Evolutionary conservation across 352 stramenopile genomes (phyloP).

Genomic region (Globisporangium solare): DNA sequence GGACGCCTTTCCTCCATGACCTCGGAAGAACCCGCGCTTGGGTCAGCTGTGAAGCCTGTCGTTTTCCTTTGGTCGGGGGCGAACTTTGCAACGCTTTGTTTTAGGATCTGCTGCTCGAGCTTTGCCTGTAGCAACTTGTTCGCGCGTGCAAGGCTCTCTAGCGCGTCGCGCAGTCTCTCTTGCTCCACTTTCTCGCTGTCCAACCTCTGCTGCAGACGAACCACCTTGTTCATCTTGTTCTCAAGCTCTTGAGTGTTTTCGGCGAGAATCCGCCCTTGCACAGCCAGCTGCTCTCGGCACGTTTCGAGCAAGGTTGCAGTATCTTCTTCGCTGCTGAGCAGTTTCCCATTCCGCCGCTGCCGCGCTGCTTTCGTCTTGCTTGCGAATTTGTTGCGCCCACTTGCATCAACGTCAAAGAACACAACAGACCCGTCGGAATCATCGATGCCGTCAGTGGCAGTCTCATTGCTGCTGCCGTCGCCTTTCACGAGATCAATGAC

Average conservation of each 20-base stretch:
- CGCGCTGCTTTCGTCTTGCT: conserved; percentile 47
- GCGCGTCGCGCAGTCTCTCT: conserved; percentile 23
- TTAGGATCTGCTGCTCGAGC: conserved; percentile 66
- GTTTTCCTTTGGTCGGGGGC: conserved; percentile 22
- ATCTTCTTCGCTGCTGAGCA: conserved; percentile 28
- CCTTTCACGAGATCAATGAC: conserved; percentile 26
- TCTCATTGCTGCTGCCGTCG: conserved; percentile 14
- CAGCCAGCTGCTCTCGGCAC: conserved; percentile 44
- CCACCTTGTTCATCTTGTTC: conserved; percentile 38
- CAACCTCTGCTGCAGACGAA: conserved; percentile 33
- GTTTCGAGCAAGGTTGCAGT: conserved; percentile 22
- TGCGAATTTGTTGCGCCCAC: conserved; percentile 28
- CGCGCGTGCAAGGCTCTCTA: conserved; percentile 51
- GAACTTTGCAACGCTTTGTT: conserved; percentile 34
- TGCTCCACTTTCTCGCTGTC: conserved; percentile 25
- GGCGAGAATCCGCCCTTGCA: conserved; percentile 44
- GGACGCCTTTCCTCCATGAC: background rate
- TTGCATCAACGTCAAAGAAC: conserved; percentile 53
- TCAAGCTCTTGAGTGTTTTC: conserved; percentile 71
- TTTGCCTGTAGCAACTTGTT: conserved; percentile 60
- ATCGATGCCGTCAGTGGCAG: conserved; percentile 17
- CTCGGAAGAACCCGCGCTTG: background rate
- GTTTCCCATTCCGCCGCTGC: conserved; percentile 26
- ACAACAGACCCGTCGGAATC: conserved; percentile 26
- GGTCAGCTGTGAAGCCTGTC: background rate